A percentile compares a stretch with the other conserved stretches of the same genome.
Conservation (phyloP, 148 eudicot genomes). For the Amaranthus cruentus region DNA sequence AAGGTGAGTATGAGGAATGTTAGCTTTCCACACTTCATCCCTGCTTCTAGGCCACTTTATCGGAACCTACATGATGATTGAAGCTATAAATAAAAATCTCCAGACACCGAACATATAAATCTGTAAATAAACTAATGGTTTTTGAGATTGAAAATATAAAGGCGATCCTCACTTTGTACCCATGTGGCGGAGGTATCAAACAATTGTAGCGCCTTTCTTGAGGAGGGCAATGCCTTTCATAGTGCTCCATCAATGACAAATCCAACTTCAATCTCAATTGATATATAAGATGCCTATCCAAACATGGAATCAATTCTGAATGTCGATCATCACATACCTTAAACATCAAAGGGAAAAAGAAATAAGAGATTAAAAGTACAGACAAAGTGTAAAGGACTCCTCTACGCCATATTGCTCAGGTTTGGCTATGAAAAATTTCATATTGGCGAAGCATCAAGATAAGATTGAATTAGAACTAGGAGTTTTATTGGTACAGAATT, state of each 20-base stretch:
- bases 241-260: slow-evolving; percentile 96
- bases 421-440: too few species aligned
- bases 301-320: slow-evolving; percentile 93
- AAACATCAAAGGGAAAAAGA: slow-evolving; percentile 17
- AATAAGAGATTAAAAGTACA: slow-evolving; percentile 12
- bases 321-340: slow-evolving; percentile 97
- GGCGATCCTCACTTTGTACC: slow-evolving; percentile 65
- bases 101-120: not conserved
- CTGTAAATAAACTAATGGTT: not conserved
- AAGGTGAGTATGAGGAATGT: slow-evolving; percentile 98
- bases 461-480: not conserved
- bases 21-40: slow-evolving; percentile 98
- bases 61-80: slow-evolving; percentile 48
- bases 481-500: not conserved
- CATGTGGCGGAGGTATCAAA: slow-evolving; percentile 94
- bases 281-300: slow-evolving; percentile 91
- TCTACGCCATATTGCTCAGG: not conserved
- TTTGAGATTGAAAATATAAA: not conserved
- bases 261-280: slow-evolving; percentile 95
- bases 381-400: not conserved
- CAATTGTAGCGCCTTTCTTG: slow-evolving; percentile 93
- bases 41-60: slow-evolving; percentile 99
- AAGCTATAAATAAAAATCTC: slow-evolving; percentile 3
- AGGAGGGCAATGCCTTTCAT: slow-evolving; percentile 96
- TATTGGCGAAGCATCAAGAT: not conserved